Conservation (phyloP, 2,329 filamentous ascomycete genomes). For the Rhytidhysteron rufulum region DNA sequence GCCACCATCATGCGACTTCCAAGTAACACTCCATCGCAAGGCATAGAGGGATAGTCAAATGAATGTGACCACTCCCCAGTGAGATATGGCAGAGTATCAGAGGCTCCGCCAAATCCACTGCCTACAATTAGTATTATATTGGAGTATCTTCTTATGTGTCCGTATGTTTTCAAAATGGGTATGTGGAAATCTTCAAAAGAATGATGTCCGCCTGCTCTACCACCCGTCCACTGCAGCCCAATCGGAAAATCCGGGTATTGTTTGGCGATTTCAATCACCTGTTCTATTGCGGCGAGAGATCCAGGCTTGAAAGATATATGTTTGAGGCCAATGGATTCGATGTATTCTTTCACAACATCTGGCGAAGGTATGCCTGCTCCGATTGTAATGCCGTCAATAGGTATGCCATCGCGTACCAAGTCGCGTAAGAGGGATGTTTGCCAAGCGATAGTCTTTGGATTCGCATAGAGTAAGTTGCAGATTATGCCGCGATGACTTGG, state of each 20-base stretch:
- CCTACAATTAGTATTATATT: conserved; percentile 89
- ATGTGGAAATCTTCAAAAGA: conserved; percentile 95
- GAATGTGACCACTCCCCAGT: conserved; percentile 84
- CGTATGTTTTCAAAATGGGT: conserved; percentile 87
- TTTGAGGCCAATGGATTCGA: conserved; percentile 76
- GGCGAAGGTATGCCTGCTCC: conserved; percentile 91
- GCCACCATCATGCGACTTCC: conserved; percentile 94
- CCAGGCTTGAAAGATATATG: conserved; percentile 95
- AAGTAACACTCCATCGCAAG: conserved; percentile 87
- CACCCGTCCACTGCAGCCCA: conserved; percentile 91
- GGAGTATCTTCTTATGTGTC: conserved; percentile 75
- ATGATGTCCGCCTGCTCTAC: conserved; percentile 89
- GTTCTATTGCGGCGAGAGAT: conserved; percentile 80
- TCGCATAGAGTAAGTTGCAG: conserved; percentile 88
- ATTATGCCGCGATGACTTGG: conserved; percentile 83
- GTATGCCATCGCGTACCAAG: conserved; percentile 78
- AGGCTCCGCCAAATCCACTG: conserved; percentile 84
- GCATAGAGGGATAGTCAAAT: conserved; percentile 88
- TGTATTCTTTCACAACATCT: conserved; percentile 90
- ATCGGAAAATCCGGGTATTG: conserved; percentile 94
- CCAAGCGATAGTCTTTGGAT: conserved; percentile 85
- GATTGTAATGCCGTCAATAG: conserved; percentile 88
- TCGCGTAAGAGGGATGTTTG: conserved; percentile 81
- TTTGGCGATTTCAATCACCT: conserved; percentile 88
- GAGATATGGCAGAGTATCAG: conserved; percentile 89